phyloP scores from a whole-genome alignment of 2,329 filamentous ascomycete species.

The Didymella lethalis region DNA sequence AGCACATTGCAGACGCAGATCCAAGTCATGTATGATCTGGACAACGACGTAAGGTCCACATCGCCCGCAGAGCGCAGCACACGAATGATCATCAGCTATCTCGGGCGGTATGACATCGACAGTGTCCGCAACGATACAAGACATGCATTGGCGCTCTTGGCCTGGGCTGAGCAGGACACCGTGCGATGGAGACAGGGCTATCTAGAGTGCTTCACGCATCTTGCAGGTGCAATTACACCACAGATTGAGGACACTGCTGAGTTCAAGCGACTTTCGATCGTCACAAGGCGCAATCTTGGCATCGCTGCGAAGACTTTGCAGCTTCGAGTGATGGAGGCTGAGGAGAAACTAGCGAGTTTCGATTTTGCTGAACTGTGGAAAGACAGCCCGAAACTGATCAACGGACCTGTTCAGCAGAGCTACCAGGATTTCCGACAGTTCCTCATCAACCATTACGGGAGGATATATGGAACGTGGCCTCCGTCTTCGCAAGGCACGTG shows the following conservation, averaged over 20 bases:
- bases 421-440: conserved; percentile 69
- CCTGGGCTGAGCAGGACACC: conserved; percentile 69
- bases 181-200: conserved; percentile 73
- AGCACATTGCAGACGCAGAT: conserved; percentile 68
- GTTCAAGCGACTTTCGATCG: conserved; percentile 66
- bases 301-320: conserved; percentile 68
- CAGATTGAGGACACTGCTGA: conserved; percentile 61
- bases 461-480: conserved; percentile 69
- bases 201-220: conserved; percentile 72
- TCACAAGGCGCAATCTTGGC: conserved; percentile 70
- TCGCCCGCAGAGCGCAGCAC: conserved; percentile 58
- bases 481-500: conserved; percentile 57
- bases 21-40: conserved; percentile 61
- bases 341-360: conserved; percentile 68
- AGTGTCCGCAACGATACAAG: conserved; percentile 69
- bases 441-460: conserved; percentile 65
- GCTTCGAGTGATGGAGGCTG: conserved; percentile 67
- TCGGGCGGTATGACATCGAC: conserved; percentile 67
- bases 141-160: conserved; percentile 67
- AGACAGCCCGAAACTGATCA: conserved; percentile 42
- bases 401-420: conserved; percentile 59
- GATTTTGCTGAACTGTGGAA: conserved; percentile 69
- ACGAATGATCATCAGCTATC: conserved; percentile 67
- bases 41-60: conserved; percentile 43
- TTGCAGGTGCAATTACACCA: conserved; percentile 64